phyloP scores from a whole-genome alignment of 495 filamentous ascomycete species.

The Aspergillus affinis region DNA sequence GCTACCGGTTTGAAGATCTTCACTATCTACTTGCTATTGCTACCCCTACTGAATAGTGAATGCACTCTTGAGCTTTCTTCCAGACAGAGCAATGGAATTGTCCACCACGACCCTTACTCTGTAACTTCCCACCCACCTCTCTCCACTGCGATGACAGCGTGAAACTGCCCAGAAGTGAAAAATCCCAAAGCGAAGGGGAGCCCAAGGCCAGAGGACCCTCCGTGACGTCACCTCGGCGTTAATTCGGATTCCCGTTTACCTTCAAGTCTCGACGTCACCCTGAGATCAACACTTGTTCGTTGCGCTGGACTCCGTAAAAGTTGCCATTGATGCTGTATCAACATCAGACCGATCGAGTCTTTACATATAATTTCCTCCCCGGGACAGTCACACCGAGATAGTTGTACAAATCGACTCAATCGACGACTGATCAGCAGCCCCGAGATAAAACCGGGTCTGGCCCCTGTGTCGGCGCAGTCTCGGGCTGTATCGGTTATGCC shows the following conservation, averaged over 20 bases:
- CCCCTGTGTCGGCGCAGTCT: slow-evolving; percentile 22
- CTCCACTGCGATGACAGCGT: too few relatives aligned
- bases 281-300: neutral
- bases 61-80: too few relatives aligned
- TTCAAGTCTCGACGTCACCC: slow-evolving; percentile 1
- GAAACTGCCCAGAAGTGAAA: too few relatives aligned
- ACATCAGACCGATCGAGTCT: neutral
- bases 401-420: too few relatives aligned
- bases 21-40: neutral
- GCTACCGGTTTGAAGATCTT: neutral
- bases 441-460: slow-evolving; percentile 21
- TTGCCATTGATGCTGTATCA: neutral
- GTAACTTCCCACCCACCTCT: too few relatives aligned
- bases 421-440: slow-evolving; percentile 4
- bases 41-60: neutral
- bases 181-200: neutral
- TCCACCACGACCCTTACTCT: too few relatives aligned
- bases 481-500: slow-evolving; percentile 38
- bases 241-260: slow-evolving; percentile 23
- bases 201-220: neutral
- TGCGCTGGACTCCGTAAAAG: neutral
- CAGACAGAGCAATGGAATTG: too few relatives aligned
- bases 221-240: slow-evolving; percentile 31
- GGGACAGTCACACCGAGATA: too few relatives aligned
- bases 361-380: too few relatives aligned